Percentiles rank a stretch among this genome's conserved stretches.
These are phyloP conservation scores for Neopestalotiopsis rosae DNA, from an alignment of 2,329 filamentous ascomycete species.

Conservation along the genomic window DNA sequence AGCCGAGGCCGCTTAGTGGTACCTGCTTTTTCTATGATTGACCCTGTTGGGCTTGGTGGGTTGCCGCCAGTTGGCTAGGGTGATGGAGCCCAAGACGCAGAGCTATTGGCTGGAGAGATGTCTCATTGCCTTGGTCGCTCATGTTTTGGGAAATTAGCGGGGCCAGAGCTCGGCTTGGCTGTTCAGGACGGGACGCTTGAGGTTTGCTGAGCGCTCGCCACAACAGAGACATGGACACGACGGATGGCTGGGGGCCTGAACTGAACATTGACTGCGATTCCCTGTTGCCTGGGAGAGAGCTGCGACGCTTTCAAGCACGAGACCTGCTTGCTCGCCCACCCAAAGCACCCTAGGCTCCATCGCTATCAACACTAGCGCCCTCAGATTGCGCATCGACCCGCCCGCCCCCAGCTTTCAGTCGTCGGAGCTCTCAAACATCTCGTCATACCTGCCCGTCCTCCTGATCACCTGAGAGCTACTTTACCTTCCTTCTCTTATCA, in stretches of 20 bases:
- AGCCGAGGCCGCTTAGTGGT: background rate
- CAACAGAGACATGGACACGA: background rate
- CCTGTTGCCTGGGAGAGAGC: background rate
- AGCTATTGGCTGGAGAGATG: background rate
- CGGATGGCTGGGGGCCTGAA: background rate
- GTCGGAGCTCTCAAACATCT: conserved; percentile 13
- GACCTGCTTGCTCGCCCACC: background rate
- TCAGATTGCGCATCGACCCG: conserved; percentile 3
- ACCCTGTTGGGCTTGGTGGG: conserved; percentile 6
- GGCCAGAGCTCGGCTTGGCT: background rate
- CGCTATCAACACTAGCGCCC: conserved; percentile 11
- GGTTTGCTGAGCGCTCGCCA: background rate
- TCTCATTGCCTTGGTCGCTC: background rate
- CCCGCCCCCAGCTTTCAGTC: conserved; percentile 7
- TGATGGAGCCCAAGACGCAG: background rate
- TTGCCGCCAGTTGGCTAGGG: conserved; percentile 4
- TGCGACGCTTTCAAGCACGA: background rate
- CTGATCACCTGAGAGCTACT: conserved; percentile 4
- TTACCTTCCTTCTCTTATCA: conserved; percentile 19
- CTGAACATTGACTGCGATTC: background rate
- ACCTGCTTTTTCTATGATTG: conserved; percentile 14
- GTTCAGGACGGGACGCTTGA: background rate
- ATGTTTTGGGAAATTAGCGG: conserved; percentile 11
- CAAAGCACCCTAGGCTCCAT: background rate
- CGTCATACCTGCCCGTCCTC: conserved; percentile 15